Percentiles rank a stretch among this genome's conserved stretches.
Evolutionary conservation across 1,139 yeast species (phyloP).

Genomic region (Debaryomyces subglobosus): DNA sequence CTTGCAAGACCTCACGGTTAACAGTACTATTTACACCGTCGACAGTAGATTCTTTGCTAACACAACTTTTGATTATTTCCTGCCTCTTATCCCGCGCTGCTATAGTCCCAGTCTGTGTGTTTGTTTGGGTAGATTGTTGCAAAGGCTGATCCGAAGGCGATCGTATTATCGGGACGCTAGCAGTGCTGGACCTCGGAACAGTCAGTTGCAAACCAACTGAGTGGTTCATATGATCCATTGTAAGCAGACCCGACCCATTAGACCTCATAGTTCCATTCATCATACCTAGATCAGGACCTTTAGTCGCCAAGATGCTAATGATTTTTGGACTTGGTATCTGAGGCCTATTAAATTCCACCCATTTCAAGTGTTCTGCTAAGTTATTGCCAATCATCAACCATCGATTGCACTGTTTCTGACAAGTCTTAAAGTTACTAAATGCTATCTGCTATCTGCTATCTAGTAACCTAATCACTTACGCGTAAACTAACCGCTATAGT

Average conservation of each 20-base stretch:
- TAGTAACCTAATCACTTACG: neutral
- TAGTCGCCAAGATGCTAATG: conserved; percentile 3
- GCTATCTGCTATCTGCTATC: neutral
- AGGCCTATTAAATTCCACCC: conserved; percentile 20
- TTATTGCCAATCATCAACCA: conserved; percentile 17
- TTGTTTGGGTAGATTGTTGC: conserved; percentile 12
- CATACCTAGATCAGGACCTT: neutral
- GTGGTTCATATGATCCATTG: neutral
- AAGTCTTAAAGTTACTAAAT: neutral
- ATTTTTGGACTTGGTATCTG: conserved; percentile 16
- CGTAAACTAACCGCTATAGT: conserved; percentile 1
- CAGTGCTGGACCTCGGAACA: neutral
- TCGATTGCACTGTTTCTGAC: neutral
- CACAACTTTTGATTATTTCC: neutral
- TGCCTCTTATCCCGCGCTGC: neutral
- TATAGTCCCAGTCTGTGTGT: neutral
- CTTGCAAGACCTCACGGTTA: neutral
- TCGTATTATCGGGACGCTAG: neutral
- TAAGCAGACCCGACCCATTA: neutral
- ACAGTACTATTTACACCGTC: neutral
- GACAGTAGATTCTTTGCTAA: neutral
- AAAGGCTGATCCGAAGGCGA: conserved; percentile 7
- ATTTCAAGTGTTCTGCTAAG: conserved; percentile 20
- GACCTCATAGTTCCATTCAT: neutral
- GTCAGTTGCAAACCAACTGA: neutral